Conservation (phyloP, 2,329 filamentous ascomycete species). For the Calonectria pteridis region DNA sequence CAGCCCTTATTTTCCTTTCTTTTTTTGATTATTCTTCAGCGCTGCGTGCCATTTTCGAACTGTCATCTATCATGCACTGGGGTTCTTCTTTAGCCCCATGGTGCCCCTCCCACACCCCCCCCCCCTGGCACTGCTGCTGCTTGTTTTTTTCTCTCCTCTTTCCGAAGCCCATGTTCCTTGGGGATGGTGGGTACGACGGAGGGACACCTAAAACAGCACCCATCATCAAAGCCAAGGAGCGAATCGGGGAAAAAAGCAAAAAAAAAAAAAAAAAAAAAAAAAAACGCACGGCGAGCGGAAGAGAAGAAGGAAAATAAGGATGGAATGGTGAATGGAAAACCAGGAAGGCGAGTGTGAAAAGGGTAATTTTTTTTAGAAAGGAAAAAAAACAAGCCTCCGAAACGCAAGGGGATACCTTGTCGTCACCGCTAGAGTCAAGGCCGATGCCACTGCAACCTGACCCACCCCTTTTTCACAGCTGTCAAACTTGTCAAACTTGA, state of each 20-base stretch:
- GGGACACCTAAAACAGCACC: neutral
- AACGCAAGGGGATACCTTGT: slow-evolving; percentile 2
- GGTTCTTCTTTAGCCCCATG: slow-evolving; percentile 1
- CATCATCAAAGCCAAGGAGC: neutral
- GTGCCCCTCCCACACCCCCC: neutral
- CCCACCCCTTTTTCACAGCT: slow-evolving; percentile 19
- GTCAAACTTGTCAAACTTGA: slow-evolving; percentile 35
- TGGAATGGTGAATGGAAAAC: neutral
- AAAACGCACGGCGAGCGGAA: neutral
- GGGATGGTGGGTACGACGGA: neutral
- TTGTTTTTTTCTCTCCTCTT: neutral
- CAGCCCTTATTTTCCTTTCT: neutral
- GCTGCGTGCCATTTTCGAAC: slow-evolving; percentile 2
- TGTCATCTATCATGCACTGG: slow-evolving; percentile 11
- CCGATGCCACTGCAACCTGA: slow-evolving; percentile 16
- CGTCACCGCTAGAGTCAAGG: slow-evolving; percentile 3
- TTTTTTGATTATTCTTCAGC: neutral
- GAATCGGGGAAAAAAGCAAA: neutral
- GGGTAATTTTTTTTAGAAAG: neutral
- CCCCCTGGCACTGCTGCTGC: neutral
- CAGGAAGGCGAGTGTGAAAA: neutral
- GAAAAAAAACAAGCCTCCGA: neutral
- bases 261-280: neutral
- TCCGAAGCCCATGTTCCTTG: slow-evolving; percentile 22
- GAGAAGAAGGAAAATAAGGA: neutral